Evolutionary conservation across 2,329 filamentous ascomycete genomes (phyloP), one percentile per base, ranked within the genome.

Genomic region (Colletotrichum eremochloae): DNA sequence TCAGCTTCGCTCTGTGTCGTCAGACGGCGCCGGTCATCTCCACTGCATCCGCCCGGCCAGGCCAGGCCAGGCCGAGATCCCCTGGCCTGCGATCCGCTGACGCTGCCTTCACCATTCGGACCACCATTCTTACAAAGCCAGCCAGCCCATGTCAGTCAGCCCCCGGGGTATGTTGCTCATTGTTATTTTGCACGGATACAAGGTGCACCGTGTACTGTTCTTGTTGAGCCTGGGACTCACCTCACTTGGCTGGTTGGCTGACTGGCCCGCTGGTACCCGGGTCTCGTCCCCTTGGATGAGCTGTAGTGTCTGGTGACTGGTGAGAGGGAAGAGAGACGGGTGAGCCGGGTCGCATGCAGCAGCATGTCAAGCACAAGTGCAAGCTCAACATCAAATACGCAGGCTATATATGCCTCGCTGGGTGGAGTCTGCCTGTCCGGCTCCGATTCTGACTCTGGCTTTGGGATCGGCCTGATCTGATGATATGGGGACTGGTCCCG

Each of bases 401-500:
- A 50, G 9, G 40, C 40, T 42, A 42, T 42, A 14, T 42, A 42
- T 15, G 40, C 24, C 24, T 24, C 24, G 4, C 4, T 15, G 12
- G 8, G 44, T 11, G 5, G 6, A 24, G 44, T 38, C 48, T 44
- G n/a, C 31, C 36, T 24, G 24, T 57, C 48, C 33, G 29, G 50
- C 50, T 7, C 24, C 11, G 20, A 8, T 20, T 52, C 24, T 31
- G 29, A 20, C 29, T 55, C 52, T 55, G 15, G 15, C 29, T 33
- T 8, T 55, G 48, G 33, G 29, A 62, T 50, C 38, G 44, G 29
- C 42, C 58, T 33, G 44, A 46, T 46, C 18, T 24, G 42, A 44
- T 46, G 31, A 24, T 31, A n/a, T 46, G 42, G 50, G 7, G 24
- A 57, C 31, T 65, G 61, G 29, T 50, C 52, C 62, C 58, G 42